Conservation (phyloP, 1,284 basidiomycete genomes). For the Heterobasidion irregulare region DNA sequence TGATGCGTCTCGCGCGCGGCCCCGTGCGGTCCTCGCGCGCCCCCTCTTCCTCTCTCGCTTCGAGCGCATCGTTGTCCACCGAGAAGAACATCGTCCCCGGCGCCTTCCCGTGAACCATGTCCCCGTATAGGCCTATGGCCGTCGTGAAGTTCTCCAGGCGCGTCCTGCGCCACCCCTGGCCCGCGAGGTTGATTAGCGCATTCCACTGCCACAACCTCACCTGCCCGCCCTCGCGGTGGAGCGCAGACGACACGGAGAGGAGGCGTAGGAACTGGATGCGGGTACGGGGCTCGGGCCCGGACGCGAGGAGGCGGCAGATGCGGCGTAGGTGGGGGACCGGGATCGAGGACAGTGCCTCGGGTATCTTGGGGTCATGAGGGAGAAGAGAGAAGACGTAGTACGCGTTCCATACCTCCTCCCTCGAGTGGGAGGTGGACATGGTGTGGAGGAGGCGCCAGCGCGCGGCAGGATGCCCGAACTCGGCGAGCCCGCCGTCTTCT, state of each 20-base stretch:
- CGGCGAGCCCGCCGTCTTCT: not conserved
- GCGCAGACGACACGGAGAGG: constrained; percentile 48
- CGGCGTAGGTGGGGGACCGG: constrained; percentile 43
- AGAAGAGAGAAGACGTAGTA: constrained; percentile 37
- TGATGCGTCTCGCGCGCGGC: not conserved
- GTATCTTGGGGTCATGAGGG: constrained; percentile 13
- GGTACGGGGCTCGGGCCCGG: constrained; percentile 45
- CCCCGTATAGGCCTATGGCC: constrained; percentile 51
- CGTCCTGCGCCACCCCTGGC: constrained; percentile 55
- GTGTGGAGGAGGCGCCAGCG: constrained; percentile 20
- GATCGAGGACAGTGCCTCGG: constrained; percentile 4
- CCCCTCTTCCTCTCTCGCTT: not conserved
- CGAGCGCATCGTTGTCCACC: not conserved
- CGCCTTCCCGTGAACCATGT: constrained; percentile 38
- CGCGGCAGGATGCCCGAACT: not conserved
- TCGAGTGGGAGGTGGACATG: constrained; percentile 31
- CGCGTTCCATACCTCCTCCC: constrained; percentile 49
- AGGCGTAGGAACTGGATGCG: constrained; percentile 52
- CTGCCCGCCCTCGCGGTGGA: constrained; percentile 42
- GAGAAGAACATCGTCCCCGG: constrained; percentile 33
- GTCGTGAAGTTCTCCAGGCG: constrained; percentile 46
- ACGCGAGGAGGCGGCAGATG: constrained; percentile 45
- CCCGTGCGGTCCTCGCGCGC: constrained; percentile 2
- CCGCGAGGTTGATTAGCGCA: constrained; percentile 56
- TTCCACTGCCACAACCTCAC: constrained; percentile 66